Evolutionary conservation across 2,329 filamentous ascomycete genomes (phyloP).

Genomic region (Fusarium sambucinum): DNA sequence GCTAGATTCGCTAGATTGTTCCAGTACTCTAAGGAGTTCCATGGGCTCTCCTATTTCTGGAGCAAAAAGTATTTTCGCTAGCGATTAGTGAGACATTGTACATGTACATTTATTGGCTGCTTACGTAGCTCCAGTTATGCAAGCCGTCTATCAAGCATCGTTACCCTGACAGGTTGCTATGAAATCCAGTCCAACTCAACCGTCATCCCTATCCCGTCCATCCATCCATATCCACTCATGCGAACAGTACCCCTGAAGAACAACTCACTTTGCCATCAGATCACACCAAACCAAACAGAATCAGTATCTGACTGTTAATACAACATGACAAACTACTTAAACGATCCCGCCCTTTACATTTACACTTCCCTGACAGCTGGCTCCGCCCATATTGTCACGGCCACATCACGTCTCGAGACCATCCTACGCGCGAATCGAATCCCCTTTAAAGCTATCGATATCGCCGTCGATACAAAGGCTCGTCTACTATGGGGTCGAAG

Average conservation of each 20-base stretch:
- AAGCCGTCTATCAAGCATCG: conserved; percentile 3
- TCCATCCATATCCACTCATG: conserved; percentile 26
- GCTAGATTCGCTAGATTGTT: conserved; percentile 35
- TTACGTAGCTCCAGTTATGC: conserved; percentile 35
- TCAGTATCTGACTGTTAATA: conserved; percentile 11
- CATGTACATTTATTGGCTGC: conserved; percentile 18
- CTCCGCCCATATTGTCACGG: conserved; percentile 95
- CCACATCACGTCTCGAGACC: conserved; percentile 93
- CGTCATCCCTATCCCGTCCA: conserved; percentile 4
- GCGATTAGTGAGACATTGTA: conserved; percentile 8
- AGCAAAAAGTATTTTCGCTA: conserved; percentile 5
- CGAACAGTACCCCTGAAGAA: conserved; percentile 24
- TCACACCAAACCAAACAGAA: conserved; percentile 7
- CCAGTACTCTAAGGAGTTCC: conserved; percentile 40
- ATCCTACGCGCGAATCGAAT: conserved; percentile 96
- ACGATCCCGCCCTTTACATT: conserved; percentile 84
- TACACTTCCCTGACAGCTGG: conserved; percentile 97
- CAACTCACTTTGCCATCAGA: conserved; percentile 11
- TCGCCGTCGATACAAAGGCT: conserved; percentile 89
- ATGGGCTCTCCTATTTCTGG: conserved; percentile 35
- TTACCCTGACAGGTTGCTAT: conserved; percentile 19
- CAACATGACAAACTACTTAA: conserved; percentile 61
- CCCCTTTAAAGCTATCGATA: conserved; percentile 91
- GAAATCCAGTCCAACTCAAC: conserved; percentile 12
- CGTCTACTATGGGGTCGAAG: conserved; percentile 89